Evolutionary conservation across 495 filamentous ascomycete species (phyloP).

Genomic region (Podospora tetraspora): DNA sequence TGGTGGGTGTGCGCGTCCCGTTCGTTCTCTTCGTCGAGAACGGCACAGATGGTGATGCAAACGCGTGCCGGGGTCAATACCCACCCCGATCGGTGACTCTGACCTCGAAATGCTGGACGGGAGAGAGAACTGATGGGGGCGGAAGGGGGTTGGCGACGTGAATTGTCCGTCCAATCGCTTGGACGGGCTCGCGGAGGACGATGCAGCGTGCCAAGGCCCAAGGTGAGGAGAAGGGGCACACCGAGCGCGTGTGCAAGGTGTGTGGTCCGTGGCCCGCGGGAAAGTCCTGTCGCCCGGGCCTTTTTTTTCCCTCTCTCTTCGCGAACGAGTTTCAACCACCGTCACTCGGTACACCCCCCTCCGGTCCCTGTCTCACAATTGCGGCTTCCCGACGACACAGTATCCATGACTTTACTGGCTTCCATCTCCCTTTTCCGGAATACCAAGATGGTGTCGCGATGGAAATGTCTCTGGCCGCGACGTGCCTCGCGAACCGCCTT

Average conservation of each 20-base stretch:
- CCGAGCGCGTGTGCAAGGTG: background rate
- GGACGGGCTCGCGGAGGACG: background rate
- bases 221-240: background rate
- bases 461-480: background rate
- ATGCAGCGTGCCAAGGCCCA: background rate
- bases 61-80: background rate
- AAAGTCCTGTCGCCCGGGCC: constrained; percentile 9
- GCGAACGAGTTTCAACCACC: constrained; percentile 10
- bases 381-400: constrained; percentile 3
- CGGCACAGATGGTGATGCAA: background rate
- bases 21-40: background rate
- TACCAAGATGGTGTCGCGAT: constrained; percentile 5
- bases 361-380: constrained; percentile 2
- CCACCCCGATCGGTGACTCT: background rate
- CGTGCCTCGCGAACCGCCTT: constrained; percentile 8
- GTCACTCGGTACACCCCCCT: constrained; percentile 10
- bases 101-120: background rate
- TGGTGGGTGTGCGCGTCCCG: background rate
- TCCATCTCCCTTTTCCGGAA: constrained; percentile 3
- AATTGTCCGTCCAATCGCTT: background rate
- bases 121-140: background rate
- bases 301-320: background rate
- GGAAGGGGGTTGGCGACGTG: background rate
- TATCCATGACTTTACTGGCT: constrained; percentile 1
- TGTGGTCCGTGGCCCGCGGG: background rate